phyloP scores from a whole-genome alignment of 345 rosid genomes.

The Brassica cretica region DNA sequence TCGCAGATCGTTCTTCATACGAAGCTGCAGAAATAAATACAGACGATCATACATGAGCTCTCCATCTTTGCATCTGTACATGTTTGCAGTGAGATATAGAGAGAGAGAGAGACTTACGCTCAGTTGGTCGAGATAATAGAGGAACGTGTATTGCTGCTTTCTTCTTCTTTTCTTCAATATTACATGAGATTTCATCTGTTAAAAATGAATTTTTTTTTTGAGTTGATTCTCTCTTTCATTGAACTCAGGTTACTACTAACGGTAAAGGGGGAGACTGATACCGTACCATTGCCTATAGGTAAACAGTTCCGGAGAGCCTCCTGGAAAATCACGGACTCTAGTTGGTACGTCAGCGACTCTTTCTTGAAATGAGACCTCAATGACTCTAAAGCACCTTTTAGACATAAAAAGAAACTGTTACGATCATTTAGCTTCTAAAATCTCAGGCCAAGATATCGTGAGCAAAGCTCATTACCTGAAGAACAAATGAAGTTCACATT shows the following conservation, averaged over 20 bases:
- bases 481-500: slow-evolving; percentile 71
- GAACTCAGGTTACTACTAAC: slow-evolving; percentile 8
- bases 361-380: slow-evolving; percentile 63
- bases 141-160: slow-evolving; percentile 64
- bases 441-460: background rate
- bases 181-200: slow-evolving; percentile 46
- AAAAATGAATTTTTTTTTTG: background rate
- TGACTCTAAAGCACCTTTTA: slow-evolving; percentile 60
- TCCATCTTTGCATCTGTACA: background rate
- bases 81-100: slow-evolving; percentile 4
- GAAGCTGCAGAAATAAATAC: slow-evolving; percentile 52
- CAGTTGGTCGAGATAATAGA: slow-evolving; percentile 72
- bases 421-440: background rate
- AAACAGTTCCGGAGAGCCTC: slow-evolving; percentile 63
- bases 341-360: slow-evolving; percentile 54
- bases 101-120: slow-evolving; percentile 54
- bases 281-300: slow-evolving; percentile 49
- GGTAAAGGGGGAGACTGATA: slow-evolving; percentile 20
- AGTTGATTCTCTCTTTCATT: slow-evolving; percentile 17
- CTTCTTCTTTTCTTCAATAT: slow-evolving; percentile 36
- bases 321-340: slow-evolving; percentile 71
- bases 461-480: slow-evolving; percentile 49
- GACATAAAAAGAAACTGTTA: slow-evolving; percentile 22
- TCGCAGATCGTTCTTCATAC: slow-evolving; percentile 70
- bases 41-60: slow-evolving; percentile 7